Evolutionary conservation across 2,329 filamentous ascomycete genomes (phyloP).

Genomic region (Xylaria sp.): DNA sequence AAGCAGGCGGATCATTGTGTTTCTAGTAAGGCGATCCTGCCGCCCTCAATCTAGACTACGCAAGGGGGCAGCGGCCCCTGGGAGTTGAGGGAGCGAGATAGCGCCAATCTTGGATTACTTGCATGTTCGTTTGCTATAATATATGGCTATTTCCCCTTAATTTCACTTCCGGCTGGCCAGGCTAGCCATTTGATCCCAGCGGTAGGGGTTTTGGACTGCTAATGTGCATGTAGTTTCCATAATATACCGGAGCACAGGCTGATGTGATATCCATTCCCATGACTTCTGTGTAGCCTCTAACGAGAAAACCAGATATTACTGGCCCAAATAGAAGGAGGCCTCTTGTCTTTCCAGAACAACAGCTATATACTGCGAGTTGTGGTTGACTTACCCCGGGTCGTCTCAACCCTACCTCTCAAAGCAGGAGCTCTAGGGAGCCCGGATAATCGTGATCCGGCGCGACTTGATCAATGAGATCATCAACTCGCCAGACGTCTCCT

Average conservation of each 20-base stretch:
- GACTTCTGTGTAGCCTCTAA: too few species aligned
- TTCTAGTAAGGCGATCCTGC: neutral
- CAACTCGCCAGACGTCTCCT: neutral
- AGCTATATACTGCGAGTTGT: too few species aligned
- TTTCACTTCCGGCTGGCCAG: neutral
- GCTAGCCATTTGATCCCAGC: neutral
- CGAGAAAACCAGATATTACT: too few species aligned
- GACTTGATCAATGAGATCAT: neutral
- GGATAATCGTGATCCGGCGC: neutral
- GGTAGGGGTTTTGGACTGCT: neutral
- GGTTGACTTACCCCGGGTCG: neutral
- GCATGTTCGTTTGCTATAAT: neutral
- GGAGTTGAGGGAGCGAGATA: neutral
- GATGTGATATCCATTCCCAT: too few species aligned
- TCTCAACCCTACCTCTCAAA: neutral
- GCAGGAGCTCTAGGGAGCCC: neutral
- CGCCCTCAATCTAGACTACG: neutral
- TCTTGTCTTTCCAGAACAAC: too few species aligned
- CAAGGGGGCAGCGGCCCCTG: neutral
- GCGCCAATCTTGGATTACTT: too few species aligned
- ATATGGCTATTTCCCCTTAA: neutral
- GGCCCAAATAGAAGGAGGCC: too few species aligned
- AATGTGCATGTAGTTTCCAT: too few species aligned
- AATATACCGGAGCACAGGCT: too few species aligned
- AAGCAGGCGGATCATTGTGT: neutral